Evolutionary conservation across 371 early-diverging fungal genomes (phyloP), one percentile per base, ranked within the genome.

Genomic region (Polyrhizophydium stewartii): DNA sequence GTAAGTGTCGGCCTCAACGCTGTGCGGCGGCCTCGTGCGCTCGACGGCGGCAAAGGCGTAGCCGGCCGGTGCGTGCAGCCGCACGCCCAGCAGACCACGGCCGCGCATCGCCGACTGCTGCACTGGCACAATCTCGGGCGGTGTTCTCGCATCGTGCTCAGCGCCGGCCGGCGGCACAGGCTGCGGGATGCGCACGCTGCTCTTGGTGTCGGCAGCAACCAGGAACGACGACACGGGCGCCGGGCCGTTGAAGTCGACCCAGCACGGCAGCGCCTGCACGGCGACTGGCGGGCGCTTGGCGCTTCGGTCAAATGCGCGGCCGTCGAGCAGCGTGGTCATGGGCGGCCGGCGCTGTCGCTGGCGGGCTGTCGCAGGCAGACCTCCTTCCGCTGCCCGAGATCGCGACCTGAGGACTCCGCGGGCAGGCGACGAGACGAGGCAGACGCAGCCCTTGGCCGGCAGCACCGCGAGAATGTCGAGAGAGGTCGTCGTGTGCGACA

Each of bases 401-500:
- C n/a, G n/a, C n/a, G n/a, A n/a, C n/a, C n/a, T n/a, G n/a, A n/a
- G n/a, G n/a, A n/a, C n/a, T n/a, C n/a, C n/a, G n/a, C n/a, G n/a
- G n/a, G n/a, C n/a, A n/a, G n/a, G n/a, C n/a, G n/a, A n/a, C n/a
- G n/a, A n/a, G n/a, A n/a, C n/a, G n/a, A n/a, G n/a, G n/a, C n/a
- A n/a, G n/a, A n/a, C n/a, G n/a, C n/a, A n/a, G n/a, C n/a, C n/a
- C n/a, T n/a, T n/a, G n/a, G n/a, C n/a, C n/a, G n/a, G n/a, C n/a
- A n/a, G n/a, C n/a, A 25, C 16, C 49, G 49, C 16, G 22, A 3
- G 52, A 58, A 69, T 66, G 65, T 49, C 56, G 19, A 60, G 35
- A 16, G 77, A 92, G 59, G 91, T 92, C 66, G 80, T 95, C 62
- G 89, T 95, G 66, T 92, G 92, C 71, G 96, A 95, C 77, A 94